phyloP scores from a whole-genome alignment of 1,284 basidiomycete species.

The Pseudozyma hubeiensis region DNA sequence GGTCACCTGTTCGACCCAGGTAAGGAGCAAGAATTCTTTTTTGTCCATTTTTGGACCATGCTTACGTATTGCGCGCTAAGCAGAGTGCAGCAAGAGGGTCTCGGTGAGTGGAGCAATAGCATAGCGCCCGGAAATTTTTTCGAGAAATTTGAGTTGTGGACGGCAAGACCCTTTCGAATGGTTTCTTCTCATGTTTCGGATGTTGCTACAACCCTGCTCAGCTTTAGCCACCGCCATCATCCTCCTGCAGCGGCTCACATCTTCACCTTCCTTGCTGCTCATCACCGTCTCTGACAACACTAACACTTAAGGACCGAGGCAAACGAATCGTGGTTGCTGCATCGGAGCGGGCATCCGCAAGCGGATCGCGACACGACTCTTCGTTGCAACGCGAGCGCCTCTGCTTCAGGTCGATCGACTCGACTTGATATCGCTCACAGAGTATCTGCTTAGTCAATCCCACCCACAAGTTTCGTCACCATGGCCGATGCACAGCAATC shows the following conservation, averaged over 20 bases:
- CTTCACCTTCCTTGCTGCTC: no score
- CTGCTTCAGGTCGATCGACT: not conserved
- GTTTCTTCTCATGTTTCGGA: conserved; percentile 7
- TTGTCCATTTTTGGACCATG: not conserved
- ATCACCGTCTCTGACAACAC: no score
- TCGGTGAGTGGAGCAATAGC: conserved; percentile 13
- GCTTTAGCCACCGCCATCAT: not conserved
- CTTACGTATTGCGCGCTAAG: conserved; percentile 11
- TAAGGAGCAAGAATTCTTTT: conserved; percentile 41
- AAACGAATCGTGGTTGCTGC: no score
- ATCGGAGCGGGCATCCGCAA: no score
- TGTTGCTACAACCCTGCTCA: conserved; percentile 3
- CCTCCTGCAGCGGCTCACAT: not conserved
- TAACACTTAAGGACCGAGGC: no score
- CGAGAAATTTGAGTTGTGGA: conserved; percentile 16
- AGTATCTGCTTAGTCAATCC: not conserved
- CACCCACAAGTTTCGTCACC: not conserved
- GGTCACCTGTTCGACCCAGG: conserved; percentile 56
- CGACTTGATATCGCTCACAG: not conserved
- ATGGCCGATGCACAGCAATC: conserved; percentile 61
- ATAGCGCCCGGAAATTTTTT: conserved; percentile 25
- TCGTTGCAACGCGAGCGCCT: no score
- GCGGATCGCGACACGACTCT: no score
- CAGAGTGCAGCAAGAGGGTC: not conserved
- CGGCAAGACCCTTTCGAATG: conserved; percentile 3